Evolutionary conservation across 2,329 filamentous ascomycete species (phyloP), one percentile per base, ranked within the genome.

Genomic region (Cercospora brassicicola): DNA sequence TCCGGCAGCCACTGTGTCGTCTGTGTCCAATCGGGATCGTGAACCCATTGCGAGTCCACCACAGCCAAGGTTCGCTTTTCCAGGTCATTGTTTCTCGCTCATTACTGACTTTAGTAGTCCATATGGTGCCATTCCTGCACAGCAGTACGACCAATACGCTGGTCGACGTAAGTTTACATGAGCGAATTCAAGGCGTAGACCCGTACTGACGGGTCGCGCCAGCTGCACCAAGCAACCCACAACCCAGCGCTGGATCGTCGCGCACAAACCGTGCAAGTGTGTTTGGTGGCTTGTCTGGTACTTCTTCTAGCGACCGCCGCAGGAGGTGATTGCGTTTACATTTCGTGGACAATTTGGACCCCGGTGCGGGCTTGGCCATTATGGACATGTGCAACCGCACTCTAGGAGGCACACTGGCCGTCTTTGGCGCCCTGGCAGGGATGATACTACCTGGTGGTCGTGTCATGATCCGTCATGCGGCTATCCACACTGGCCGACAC

Each of bases 141-240:
- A 68, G 53, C 71, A 73, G 64, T 75, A 75, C 65, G 76, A 77
- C 61, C 71, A 73, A 65, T 77, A 76, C 63, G 70, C 70, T 62
- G 68, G 71, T 67, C 73, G 76, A 71, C 75, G 76, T 78, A 76
- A 78, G 76, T 78, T 75, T 67, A 66, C 66, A 62, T 74, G 63
- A 71, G 31, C 36, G 48, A 62, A 51, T 62, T 39, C 48, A 26
- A 62, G 57, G 56, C 45, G 65, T 62, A 68, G 42, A 53, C 48
- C 45, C 63, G 56, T 64, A 72, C 73, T 76, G 73, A 76, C 71
- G 67, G 67, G 62, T 67, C 65, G 59, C 65, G 64, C 72, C 69
- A 76, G 75, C 75, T 70, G 69, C 68, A 28, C 68, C 70, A 63
- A 71, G 67, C 57, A 67, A 67, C 31, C 69, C 68, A 15, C 62